A percentile compares a stretch with the other conserved stretches of the same genome.
Evolutionary conservation across 176 grass and related monocot genomes (phyloP).

Genomic region (Calamus simplicifolius): DNA sequence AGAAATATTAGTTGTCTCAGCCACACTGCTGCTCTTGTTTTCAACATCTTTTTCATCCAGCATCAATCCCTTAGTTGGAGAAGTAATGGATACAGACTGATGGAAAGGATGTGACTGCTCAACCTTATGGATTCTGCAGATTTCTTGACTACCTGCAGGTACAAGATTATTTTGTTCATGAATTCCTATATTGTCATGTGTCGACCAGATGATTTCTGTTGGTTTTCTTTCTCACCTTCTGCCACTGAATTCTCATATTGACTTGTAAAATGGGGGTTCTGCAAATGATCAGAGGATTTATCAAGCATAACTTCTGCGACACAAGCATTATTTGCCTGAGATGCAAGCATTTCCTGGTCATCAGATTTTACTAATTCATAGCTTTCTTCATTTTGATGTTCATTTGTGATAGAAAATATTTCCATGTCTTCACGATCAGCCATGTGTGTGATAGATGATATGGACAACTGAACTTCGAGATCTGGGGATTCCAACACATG

Average conservation of each 20-base stretch:
- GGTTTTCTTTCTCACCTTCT: conserved; percentile 16
- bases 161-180: conserved; percentile 16
- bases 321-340: conserved; percentile 17
- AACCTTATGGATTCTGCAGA: neutral
- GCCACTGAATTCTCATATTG: conserved; percentile 18
- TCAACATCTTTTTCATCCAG: neutral
- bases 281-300: conserved; percentile 21
- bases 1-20: conserved; percentile 20
- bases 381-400: conserved; percentile 3
- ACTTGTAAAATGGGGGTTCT: conserved; percentile 15
- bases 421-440: conserved; percentile 22
- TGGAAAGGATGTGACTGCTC: conserved; percentile 2
- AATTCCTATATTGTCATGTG: neutral
- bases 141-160: conserved; percentile 16
- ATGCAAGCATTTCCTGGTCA: conserved; percentile 12
- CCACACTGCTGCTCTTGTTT: neutral
- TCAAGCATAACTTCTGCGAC: conserved; percentile 2
- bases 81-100: conserved; percentile 21
- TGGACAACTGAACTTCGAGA: conserved; percentile 1
- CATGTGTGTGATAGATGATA: conserved; percentile 12
- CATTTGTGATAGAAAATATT: conserved; percentile 6
- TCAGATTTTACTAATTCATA: conserved; percentile 9
- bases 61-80: conserved; percentile 8
- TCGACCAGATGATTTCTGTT: conserved; percentile 16
- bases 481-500: neutral